Percentiles rank a stretch among this genome's conserved stretches.
Conservation (phyloP, 768 basidiomycete genomes). For the Lepiota subincarnata region DNA sequence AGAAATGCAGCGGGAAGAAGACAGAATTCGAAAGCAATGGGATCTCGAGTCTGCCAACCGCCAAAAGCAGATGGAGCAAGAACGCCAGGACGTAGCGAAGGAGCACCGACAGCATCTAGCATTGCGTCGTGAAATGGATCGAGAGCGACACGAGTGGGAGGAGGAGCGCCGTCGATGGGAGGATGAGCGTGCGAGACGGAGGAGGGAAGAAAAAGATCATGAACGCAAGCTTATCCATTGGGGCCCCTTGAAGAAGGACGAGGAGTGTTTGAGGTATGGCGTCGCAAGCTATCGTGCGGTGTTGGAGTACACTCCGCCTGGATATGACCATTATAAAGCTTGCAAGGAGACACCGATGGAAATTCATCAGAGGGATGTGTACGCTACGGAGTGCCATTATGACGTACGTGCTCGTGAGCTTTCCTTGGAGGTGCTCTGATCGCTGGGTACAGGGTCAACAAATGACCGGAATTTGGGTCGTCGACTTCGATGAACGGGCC, state of each 20-base stretch:
- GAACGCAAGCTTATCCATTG: conserved; percentile 1
- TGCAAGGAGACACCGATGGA: conserved; percentile 2
- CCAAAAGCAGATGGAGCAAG: not conserved
- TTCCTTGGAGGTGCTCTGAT: not conserved
- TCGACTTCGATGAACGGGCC: conserved; percentile 4
- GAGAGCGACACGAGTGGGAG: not conserved
- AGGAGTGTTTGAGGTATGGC: not conserved
- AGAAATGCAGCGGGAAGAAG: not conserved
- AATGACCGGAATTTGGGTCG: conserved; percentile 5
- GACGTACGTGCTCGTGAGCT: not conserved
- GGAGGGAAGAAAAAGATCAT: not conserved
- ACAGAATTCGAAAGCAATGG: not conserved
- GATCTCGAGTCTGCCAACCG: not conserved
- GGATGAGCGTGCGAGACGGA: not conserved
- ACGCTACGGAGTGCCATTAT: conserved; percentile 1
- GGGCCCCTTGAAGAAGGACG: not conserved
- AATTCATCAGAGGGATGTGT: conserved; percentile 4
- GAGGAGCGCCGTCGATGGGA: conserved; percentile 3
- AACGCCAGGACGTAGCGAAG: not conserved
- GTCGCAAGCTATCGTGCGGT: conserved; percentile 1
- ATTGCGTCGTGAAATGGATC: not conserved
- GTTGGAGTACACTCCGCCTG: conserved; percentile 3
- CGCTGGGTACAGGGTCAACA: not conserved
- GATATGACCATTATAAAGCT: not conserved
- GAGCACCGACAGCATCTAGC: not conserved